Evolutionary conservation across 139 green algal species (phyloP).

Genomic region (Microglena sp.): DNA sequence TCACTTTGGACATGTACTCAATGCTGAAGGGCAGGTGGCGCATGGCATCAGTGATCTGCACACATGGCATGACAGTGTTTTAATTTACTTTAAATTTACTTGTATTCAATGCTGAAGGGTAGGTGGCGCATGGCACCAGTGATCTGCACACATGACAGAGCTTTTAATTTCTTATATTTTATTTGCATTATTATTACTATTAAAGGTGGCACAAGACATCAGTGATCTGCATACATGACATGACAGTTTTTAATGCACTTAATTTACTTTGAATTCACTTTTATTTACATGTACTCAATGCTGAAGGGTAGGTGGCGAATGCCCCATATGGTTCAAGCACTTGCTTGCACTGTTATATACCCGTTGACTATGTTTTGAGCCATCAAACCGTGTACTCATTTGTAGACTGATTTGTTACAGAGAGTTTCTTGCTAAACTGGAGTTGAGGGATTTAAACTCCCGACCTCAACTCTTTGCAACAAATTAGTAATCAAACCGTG

Average conservation of each 20-base stretch:
- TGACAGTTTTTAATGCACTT: no score
- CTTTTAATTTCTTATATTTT: no score
- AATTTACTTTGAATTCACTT: slow-evolving; percentile 13
- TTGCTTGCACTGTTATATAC: slow-evolving; percentile 62
- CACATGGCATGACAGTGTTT: no score
- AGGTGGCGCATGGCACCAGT: no score
- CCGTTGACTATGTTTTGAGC: slow-evolving; percentile 24
- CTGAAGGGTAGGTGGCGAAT: slow-evolving; percentile 70
- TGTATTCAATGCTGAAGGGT: no score
- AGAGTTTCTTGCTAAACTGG: not conserved
- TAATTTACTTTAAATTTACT: no score
- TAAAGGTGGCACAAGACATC: no score
- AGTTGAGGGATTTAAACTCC: slow-evolving; percentile 20
- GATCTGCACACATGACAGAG: no score
- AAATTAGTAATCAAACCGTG: slow-evolving; percentile 48
- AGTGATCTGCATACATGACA: no score
- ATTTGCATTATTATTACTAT: no score
- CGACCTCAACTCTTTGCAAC: not conserved
- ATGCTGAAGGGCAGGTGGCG: slow-evolving; percentile 63
- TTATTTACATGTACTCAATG: slow-evolving; percentile 56
- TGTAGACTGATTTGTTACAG: not conserved
- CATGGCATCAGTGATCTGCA: slow-evolving; percentile 65
- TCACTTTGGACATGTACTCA: slow-evolving; percentile 61
- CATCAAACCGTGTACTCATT: no score
- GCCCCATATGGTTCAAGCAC: slow-evolving; percentile 54